Base-by-base conservation (phyloP, 2,329 filamentous ascomycete genomes). In the Cladosporium colombiae region DNA sequence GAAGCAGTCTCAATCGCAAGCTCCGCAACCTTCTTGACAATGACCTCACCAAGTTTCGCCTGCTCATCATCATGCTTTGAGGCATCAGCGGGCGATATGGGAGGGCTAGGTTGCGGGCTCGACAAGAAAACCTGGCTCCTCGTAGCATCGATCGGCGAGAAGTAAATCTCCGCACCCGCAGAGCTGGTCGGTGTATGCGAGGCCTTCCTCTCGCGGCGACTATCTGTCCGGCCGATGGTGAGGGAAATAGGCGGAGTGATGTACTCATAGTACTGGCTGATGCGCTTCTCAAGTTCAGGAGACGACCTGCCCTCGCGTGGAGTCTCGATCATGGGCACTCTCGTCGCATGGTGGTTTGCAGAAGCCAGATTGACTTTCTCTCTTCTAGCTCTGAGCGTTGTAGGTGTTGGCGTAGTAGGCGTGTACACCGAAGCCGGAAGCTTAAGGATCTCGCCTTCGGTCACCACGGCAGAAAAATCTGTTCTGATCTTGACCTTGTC, bases 61-160 rank as follows among this genome's bases (percentile, higher is more conserved):
- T 44, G 23, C 14, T 18, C 21, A 21, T 29, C 56, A 8, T 69
- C 64, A 18, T 59, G 53, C 7, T 35, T 62, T 44, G 58, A 31
- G 4, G 60, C 56, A 16, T 66, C 58, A 40, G 40, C 14, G 4
- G 62, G 44, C 21, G 66, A 58, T 21, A 68, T 46, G 13, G 69
- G 68, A 10, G 70, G 70, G 46, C 70, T 71, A 11, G 60, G 64
- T 21, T 70, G 62, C 37, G 73, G 72, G 56, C 72, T 73, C 2
- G 69, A 69, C 13, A 74, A 50, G 37, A 65, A 71, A 27, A 70
- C 69, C 55, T 66, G 65, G 23, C 66, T 68, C 14, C 50, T 66
- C 13, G 68, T 70, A 7, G 70, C 68, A 46, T 73, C 68, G 44
- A 68, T 70, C 1, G 72, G 72, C 4, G 69, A 70, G 57, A 74